phyloP scores from a whole-genome alignment of 495 filamentous ascomycete genomes.

The Lindgomyces ingoldianus region DNA sequence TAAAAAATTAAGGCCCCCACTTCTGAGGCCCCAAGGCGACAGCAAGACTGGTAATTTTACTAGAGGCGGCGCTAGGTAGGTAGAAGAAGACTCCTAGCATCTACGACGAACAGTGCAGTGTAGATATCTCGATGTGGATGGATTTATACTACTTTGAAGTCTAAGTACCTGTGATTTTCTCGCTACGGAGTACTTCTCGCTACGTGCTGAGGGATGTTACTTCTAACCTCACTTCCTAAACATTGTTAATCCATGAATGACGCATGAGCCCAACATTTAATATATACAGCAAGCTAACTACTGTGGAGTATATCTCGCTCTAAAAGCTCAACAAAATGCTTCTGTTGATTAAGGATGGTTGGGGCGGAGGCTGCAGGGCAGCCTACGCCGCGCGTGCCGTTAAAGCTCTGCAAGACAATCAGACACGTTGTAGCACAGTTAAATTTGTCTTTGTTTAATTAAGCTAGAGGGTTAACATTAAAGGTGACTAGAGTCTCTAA shows the following conservation, averaged over 20 bases:
- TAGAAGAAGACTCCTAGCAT: not conserved
- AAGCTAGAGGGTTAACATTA: too few relatives aligned
- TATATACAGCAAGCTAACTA: constrained; percentile 1
- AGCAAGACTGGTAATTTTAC: not conserved
- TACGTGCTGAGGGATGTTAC: not conserved
- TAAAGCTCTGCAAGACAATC: too few relatives aligned
- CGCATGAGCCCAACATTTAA: not conserved
- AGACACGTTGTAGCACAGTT: too few relatives aligned
- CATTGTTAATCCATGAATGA: constrained; percentile 3
- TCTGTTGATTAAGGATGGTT: too few relatives aligned
- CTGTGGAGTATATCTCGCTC: constrained; percentile 2
- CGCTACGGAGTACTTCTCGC: not conserved
- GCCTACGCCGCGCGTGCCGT: too few relatives aligned
- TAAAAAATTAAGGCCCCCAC: not conserved
- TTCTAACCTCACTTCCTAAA: constrained; percentile 1
- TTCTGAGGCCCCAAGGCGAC: not conserved
- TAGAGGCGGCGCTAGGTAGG: not conserved
- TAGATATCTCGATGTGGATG: not conserved
- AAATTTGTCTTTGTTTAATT: too few relatives aligned
- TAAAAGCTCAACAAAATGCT: too few relatives aligned
- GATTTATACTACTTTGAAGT: not conserved
- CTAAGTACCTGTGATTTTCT: not conserved
- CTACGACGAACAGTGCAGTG: not conserved
- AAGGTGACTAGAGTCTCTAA: too few relatives aligned
- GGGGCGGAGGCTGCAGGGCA: too few relatives aligned